Evolutionary conservation across 306 rosid species (phyloP).

Genomic region (Malus sieversii): DNA sequence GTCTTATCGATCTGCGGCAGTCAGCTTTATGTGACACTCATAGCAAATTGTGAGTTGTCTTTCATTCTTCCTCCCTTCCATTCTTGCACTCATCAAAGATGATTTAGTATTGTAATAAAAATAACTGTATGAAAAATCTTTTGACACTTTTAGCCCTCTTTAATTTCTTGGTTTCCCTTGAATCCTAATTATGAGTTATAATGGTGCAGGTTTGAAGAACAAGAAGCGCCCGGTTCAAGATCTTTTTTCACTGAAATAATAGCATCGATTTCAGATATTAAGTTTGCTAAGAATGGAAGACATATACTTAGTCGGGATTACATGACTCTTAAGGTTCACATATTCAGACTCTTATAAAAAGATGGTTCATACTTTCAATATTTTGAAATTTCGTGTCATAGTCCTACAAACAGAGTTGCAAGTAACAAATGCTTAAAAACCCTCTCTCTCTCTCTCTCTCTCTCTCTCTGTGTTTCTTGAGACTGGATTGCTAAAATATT

Average conservation of each 20-base stretch:
- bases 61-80: neutral
- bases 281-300: constrained; percentile 87
- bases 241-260: constrained; percentile 97
- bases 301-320: constrained; percentile 95
- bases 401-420: neutral
- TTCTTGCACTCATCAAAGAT: neutral
- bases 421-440: neutral
- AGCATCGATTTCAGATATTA: constrained; percentile 96
- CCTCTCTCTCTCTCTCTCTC: neutral
- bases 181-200: neutral
- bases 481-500: neutral
- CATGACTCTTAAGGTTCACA: constrained; percentile 87
- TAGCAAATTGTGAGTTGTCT: constrained; percentile 63
- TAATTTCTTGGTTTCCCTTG: neutral
- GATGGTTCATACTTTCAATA: neutral
- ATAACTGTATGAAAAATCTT: neutral
- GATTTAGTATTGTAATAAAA: neutral
- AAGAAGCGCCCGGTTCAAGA: constrained; percentile 82
- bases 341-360: neutral
- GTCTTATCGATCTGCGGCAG: constrained; percentile 92
- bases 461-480: too few species aligned
- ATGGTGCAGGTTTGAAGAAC: constrained; percentile 88
- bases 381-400: neutral
- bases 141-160: neutral
- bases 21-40: constrained; percentile 97